phyloP scores from a whole-genome alignment of 2,329 filamentous ascomycete species.

The Erysiphe pulchra region DNA sequence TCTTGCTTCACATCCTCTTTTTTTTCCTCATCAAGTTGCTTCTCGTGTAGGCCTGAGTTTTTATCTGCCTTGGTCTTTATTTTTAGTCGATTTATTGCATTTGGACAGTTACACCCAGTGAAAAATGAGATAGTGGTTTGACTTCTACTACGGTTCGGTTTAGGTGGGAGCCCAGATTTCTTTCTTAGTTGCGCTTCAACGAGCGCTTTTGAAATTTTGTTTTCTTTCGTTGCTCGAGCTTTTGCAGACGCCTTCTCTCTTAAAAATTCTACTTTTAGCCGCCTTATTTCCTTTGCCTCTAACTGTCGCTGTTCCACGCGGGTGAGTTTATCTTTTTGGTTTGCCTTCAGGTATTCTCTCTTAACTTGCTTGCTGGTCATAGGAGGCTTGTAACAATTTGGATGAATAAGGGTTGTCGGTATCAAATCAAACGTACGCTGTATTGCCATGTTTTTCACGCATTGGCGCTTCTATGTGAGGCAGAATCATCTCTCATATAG shows the following conservation, averaged over 20 bases:
- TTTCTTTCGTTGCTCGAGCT: slow-evolving; percentile 25
- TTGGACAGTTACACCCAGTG: slow-evolving; percentile 12
- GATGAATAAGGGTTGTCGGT: slow-evolving; percentile 12
- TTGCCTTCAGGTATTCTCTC: slow-evolving; percentile 20
- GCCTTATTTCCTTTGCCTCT: slow-evolving; percentile 16
- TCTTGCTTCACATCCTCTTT: neutral
- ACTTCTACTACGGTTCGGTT: slow-evolving; percentile 22
- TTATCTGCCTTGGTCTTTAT: slow-evolving; percentile 5
- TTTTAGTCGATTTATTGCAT: slow-evolving; percentile 7
- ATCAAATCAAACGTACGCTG: slow-evolving; percentile 20
- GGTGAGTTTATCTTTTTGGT: slow-evolving; percentile 17
- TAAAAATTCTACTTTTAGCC: slow-evolving; percentile 28
- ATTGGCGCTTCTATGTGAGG: neutral
- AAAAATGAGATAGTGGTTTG: slow-evolving; percentile 31
- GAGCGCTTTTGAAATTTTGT: slow-evolving; percentile 27
- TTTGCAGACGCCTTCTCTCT: slow-evolving; percentile 24
- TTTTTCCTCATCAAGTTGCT: slow-evolving; percentile 3
- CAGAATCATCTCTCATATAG: neutral
- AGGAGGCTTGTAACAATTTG: slow-evolving; percentile 12
- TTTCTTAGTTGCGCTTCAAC: slow-evolving; percentile 23
- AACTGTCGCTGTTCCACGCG: slow-evolving; percentile 14
- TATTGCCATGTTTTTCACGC: neutral
- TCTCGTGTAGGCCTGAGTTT: slow-evolving; percentile 4
- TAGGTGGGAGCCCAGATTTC: slow-evolving; percentile 26
- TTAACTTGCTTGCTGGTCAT: slow-evolving; percentile 25